Conservation (phyloP, 768 basidiomycete genomes). For the Phlebiopsis flavidoalba region DNA sequence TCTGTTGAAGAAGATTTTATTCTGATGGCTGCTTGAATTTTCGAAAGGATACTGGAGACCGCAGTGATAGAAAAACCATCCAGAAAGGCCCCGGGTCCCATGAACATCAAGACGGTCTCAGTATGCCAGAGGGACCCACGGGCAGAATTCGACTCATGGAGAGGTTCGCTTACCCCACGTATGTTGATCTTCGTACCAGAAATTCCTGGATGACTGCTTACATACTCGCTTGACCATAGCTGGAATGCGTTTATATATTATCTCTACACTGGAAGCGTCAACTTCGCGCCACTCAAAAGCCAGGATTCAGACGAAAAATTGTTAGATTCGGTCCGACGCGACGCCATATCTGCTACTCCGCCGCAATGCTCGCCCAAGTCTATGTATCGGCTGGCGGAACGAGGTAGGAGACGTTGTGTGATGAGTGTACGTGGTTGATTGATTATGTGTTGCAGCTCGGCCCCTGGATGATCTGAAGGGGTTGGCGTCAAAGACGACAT, state of each 20-base stretch:
- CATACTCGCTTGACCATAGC: neutral
- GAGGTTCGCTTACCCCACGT: conserved; percentile 1
- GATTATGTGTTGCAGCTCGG: neutral
- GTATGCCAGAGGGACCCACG: neutral
- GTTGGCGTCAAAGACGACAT: conserved; percentile 3
- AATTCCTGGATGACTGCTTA: too few relatives aligned
- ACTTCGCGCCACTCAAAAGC: conserved; percentile 8
- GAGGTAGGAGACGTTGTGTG: conserved; percentile 23
- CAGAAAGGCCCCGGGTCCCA: too few relatives aligned
- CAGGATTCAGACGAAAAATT: neutral
- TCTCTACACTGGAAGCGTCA: conserved; percentile 3
- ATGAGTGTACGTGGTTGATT: neutral
- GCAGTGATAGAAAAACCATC: too few relatives aligned
- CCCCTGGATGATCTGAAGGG: neutral
- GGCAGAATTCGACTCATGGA: neutral
- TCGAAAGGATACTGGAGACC: too few relatives aligned
- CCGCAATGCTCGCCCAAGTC: conserved; percentile 35
- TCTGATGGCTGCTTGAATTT: too few relatives aligned
- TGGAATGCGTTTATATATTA: conserved; percentile 12
- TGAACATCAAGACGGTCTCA: too few relatives aligned
- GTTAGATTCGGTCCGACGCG: neutral
- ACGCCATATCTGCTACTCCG: neutral
- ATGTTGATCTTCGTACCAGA: neutral
- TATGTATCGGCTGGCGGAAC: conserved; percentile 35
- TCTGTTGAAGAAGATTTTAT: too few relatives aligned